These are phyloP conservation scores for Calonectria pseudoreteaudii DNA, from an alignment of 2,329 filamentous ascomycete genomes.

Conservation along the genomic window DNA sequence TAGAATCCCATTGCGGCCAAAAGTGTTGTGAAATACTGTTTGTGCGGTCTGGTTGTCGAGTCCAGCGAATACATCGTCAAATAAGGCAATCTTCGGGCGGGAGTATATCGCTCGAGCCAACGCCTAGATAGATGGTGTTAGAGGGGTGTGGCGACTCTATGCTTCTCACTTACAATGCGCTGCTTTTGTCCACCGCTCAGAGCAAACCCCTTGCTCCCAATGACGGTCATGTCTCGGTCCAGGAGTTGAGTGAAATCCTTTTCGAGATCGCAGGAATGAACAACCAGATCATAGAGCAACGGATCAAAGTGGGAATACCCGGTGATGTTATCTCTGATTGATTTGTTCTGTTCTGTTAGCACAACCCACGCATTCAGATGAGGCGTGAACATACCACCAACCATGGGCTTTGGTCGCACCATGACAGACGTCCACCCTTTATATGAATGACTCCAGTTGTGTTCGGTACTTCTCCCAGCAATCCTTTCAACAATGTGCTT, in stretches of 20 bases:
- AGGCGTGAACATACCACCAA: conserved; percentile 37
- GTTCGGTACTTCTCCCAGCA: conserved; percentile 49
- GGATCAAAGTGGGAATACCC: conserved; percentile 44
- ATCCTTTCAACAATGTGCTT: conserved; percentile 55
- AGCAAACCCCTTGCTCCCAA: conserved; percentile 59
- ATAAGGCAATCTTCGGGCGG: conserved; percentile 44
- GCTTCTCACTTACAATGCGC: conserved; percentile 47
- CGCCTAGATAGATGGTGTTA: conserved; percentile 43
- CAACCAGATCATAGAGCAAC: conserved; percentile 39
- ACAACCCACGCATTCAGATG: not conserved
- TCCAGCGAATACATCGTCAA: conserved; percentile 55
- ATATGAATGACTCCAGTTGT: conserved; percentile 35
- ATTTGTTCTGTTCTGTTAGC: conserved; percentile 43
- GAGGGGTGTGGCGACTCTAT: not conserved
- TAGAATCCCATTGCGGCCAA: conserved; percentile 42
- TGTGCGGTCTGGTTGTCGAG: conserved; percentile 51
- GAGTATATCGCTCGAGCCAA: conserved; percentile 54
- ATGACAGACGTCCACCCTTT: conserved; percentile 34
- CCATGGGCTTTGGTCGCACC: conserved; percentile 52
- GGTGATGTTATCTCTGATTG: conserved; percentile 50
- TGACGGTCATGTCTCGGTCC: conserved; percentile 50
- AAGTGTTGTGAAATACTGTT: conserved; percentile 46
- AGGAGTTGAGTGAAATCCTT: conserved; percentile 48
- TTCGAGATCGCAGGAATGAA: conserved; percentile 48
- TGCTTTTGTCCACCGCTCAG: conserved; percentile 62